A percentile compares a stretch with the other conserved stretches of the same genome.
phyloP scores from a whole-genome alignment of 805 yeast genomes.

The Suhomyces emberorum region DNA sequence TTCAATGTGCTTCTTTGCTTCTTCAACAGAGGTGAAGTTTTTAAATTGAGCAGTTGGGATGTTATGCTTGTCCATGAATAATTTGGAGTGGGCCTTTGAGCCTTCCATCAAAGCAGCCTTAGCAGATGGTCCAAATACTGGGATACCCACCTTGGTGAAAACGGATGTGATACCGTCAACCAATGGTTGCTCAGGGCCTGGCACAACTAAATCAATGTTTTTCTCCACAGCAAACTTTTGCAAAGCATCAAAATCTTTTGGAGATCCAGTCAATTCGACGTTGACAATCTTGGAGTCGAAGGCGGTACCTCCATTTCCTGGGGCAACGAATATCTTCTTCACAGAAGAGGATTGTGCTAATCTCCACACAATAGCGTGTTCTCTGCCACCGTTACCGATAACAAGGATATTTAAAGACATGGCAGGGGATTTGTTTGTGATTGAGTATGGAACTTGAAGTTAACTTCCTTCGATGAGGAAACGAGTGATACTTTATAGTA shows the following conservation, averaged over 20 bases:
- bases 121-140: conserved; percentile 94
- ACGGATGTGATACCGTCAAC: conserved; percentile 84
- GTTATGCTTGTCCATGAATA: conserved; percentile 85
- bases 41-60: conserved; percentile 93
- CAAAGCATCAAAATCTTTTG: conserved; percentile 64
- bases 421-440: too few relatives aligned
- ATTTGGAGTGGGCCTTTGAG: conserved; percentile 90
- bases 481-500: background rate
- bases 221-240: conserved; percentile 72
- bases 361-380: conserved; percentile 94
- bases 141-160: conserved; percentile 81
- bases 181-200: conserved; percentile 99
- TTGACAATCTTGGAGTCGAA: conserved; percentile 57
- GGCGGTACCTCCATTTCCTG: conserved; percentile 94
- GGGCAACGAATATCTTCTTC: conserved; percentile 78
- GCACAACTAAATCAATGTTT: conserved; percentile 70
- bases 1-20: conserved; percentile 69
- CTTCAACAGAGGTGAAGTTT: conserved; percentile 73
- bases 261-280: conserved; percentile 60
- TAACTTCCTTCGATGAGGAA: background rate
- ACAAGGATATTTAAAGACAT: conserved; percentile 59
- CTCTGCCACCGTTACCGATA: conserved; percentile 98
- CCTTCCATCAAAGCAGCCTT: conserved; percentile 95
- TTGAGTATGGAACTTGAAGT: too few relatives aligned
- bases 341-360: conserved; percentile 76